Evolutionary conservation across 345 rosid species (phyloP).

Genomic region (Citrus inodora): DNA sequence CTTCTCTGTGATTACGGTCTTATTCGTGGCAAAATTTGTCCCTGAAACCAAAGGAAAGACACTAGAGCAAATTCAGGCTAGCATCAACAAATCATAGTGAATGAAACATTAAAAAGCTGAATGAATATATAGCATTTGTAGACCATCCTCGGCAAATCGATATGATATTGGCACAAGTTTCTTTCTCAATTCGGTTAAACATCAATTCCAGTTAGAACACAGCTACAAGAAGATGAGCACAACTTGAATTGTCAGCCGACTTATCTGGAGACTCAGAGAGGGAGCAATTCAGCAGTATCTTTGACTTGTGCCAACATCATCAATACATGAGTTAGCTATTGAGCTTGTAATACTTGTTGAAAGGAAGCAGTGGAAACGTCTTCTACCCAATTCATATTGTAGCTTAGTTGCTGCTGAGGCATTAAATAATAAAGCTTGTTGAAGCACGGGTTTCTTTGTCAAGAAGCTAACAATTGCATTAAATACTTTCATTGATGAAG

Average conservation of each 20-base stretch:
- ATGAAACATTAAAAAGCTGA: no score
- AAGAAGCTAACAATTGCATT: no score
- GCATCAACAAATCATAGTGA: slow-evolving; percentile 45
- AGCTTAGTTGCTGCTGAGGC: background rate
- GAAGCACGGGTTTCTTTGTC: background rate
- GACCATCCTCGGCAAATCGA: background rate
- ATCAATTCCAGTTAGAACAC: background rate
- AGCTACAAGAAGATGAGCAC: background rate
- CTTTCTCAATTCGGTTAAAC: background rate
- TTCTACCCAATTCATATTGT: background rate
- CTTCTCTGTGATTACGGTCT: slow-evolving; percentile 51
- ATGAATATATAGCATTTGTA: background rate
- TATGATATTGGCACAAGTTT: background rate
- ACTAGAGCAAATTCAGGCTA: slow-evolving; percentile 77
- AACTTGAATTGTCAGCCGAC: background rate
- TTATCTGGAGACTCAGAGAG: background rate
- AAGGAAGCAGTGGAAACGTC: background rate
- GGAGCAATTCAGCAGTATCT: background rate
- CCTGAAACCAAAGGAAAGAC: slow-evolving; percentile 97
- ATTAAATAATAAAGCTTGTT: background rate
- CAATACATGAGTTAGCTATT: background rate
- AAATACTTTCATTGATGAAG: background rate
- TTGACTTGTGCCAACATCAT: background rate
- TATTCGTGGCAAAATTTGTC: slow-evolving; percentile 72
- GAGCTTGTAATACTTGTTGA: background rate